Conservation (phyloP, 768 basidiomycete species). For the Astraeus odoratus region DNA sequence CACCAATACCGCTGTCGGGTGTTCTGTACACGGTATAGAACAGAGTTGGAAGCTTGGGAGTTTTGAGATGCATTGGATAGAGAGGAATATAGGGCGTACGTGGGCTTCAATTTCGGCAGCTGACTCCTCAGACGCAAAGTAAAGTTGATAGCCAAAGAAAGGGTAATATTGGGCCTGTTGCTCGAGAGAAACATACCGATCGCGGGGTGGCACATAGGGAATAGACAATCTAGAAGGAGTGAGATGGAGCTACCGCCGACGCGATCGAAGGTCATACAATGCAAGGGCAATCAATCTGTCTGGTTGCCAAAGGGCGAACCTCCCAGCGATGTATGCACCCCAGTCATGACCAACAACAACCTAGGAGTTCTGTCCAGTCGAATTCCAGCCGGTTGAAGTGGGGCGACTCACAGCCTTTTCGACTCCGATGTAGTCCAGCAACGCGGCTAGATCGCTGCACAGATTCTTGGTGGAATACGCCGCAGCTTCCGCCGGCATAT, state of each 20-base stretch:
- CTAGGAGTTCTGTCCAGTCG: slow-evolving; percentile 20
- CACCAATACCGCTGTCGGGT: background rate
- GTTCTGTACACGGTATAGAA: slow-evolving; percentile 10
- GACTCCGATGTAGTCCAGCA: slow-evolving; percentile 52
- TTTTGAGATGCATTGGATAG: slow-evolving; percentile 14
- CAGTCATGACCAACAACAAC: slow-evolving; percentile 78
- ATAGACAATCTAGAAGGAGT: slow-evolving; percentile 46
- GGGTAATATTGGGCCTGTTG: slow-evolving; percentile 47
- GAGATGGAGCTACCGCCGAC: background rate
- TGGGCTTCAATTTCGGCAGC: slow-evolving; percentile 49
- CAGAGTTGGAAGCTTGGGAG: slow-evolving; percentile 18
- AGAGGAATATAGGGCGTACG: slow-evolving; percentile 29
- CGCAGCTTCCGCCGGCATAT: slow-evolving; percentile 47
- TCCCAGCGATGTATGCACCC: slow-evolving; percentile 57
- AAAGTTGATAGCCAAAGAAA: slow-evolving; percentile 60
- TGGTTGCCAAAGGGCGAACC: slow-evolving; percentile 73
- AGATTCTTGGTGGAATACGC: slow-evolving; percentile 57
- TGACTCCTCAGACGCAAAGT: slow-evolving; percentile 49
- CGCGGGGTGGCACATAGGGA: slow-evolving; percentile 58
- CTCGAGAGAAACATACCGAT: slow-evolving; percentile 41
- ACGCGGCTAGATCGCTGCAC: slow-evolving; percentile 54
- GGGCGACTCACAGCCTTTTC: slow-evolving; percentile 43
- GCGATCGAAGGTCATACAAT: slow-evolving; percentile 37
- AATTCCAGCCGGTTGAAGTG: background rate
- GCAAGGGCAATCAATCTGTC: slow-evolving; percentile 50